Base-by-base conservation (phyloP, 2,329 filamentous ascomycete species). In the Neonectria ditissima region DNA sequence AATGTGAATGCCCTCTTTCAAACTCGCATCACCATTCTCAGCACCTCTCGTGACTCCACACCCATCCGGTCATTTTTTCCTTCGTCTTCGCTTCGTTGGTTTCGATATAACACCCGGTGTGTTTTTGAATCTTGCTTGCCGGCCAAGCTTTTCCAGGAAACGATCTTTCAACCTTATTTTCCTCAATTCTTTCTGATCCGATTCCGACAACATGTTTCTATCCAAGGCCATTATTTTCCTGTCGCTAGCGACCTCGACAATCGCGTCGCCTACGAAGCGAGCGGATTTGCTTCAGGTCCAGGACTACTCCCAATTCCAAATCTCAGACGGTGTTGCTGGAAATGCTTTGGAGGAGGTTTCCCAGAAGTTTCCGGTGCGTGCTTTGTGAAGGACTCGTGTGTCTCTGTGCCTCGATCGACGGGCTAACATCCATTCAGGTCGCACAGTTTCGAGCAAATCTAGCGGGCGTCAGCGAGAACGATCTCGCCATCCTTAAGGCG, bases 281-380 rank as follows among this genome's bases (percentile, higher is more conserved):
- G 41, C 45, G 44, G 52, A 55, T 62, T 28, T 71, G 30, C 45
- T 65, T 20, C 53, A 65, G 30, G 56, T 62, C 20, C 54, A 61
- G 32, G 41, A 55, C 30, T 57, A 67, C 34, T 55, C 43, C 3
- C 32, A 67, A 16, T 86, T 87, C 74, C 81, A 82, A 67, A 78
- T 88, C 53, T 84, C 84, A 0, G 80, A 80, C 47, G 85, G 86
- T 3, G 76, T 80, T 10, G 84, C 81, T 22, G 85, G 86, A 55
- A 82, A 87, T 48, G 85, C 84, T 13, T 78, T 87, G 20, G 81
- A 77, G 1, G 85, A 87, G 74, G 85, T 85, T 57, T 77, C 84
- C 48, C 81, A 82, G 56, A 83, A 84, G 66, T 87, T 88, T 71
- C 84, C 85, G 0, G 84, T 85, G 75, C 50, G 78, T 69, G 20